Conservation (phyloP, 2,329 filamentous ascomycete species). For the Macrophomina phaseolina region DNA sequence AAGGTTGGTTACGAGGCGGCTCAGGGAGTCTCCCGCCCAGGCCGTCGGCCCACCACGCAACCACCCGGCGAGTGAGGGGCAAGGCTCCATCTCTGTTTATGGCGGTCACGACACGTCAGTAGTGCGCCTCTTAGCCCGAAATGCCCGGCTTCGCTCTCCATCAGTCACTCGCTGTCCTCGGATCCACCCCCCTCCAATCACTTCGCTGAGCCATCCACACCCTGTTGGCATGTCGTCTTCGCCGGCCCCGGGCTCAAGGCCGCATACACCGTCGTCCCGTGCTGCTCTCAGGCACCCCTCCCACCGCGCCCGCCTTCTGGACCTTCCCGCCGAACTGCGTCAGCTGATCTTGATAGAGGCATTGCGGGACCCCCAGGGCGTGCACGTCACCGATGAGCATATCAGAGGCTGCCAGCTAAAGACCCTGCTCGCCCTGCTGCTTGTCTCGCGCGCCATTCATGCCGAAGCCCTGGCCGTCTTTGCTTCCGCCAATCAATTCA, state of each 20-base stretch:
- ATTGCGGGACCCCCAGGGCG: conserved; percentile 4
- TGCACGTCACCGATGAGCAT: background rate
- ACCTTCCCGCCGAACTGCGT: conserved; percentile 20
- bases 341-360: background rate
- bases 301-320: conserved; percentile 5
- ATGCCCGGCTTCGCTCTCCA: conserved; percentile 9
- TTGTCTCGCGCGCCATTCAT: background rate
- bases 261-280: background rate
- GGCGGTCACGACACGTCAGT: conserved; percentile 6
- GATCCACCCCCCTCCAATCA: background rate
- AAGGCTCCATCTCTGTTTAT: background rate
- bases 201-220: background rate
- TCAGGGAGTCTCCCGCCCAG: no score
- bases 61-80: conserved; percentile 7
- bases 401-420: background rate
- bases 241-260: background rate
- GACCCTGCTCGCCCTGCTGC: conserved; percentile 11
- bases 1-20: no score
- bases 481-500: conserved; percentile 7
- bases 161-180: conserved; percentile 9
- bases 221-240: conserved; percentile 2
- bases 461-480: conserved; percentile 14
- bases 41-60: background rate
- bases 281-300: background rate
- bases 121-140: background rate